Conservation (phyloP, 768 basidiomycete species). For the Mycena leptocephala region DNA sequence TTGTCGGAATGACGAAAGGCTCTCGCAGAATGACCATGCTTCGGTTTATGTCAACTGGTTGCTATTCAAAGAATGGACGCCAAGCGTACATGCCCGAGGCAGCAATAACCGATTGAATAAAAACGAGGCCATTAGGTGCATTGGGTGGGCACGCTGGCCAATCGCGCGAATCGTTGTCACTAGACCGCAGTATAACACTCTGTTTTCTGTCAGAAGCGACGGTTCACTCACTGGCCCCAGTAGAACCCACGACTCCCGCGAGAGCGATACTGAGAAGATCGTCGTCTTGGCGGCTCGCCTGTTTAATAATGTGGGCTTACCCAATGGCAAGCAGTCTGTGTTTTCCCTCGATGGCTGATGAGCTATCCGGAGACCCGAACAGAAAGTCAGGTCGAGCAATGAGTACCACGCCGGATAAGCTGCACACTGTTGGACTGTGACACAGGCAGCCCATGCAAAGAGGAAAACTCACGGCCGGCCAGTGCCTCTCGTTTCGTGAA, state of each 20-base stretch:
- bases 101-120: constrained; percentile 66
- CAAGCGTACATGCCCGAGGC: constrained; percentile 53
- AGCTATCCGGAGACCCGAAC: constrained; percentile 64
- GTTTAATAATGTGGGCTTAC: constrained; percentile 47
- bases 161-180: constrained; percentile 72
- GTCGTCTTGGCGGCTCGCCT: constrained; percentile 10
- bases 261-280: constrained; percentile 69
- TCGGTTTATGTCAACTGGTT: not conserved
- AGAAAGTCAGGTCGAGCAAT: constrained; percentile 86
- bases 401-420: constrained; percentile 83
- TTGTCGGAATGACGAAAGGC: constrained; percentile 62
- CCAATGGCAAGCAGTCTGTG: constrained; percentile 74
- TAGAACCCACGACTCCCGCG: constrained; percentile 75
- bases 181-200: constrained; percentile 21
- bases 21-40: constrained; percentile 63
- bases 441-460: not conserved
- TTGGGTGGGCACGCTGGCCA: constrained; percentile 81
- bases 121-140: constrained; percentile 84
- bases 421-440: constrained; percentile 65
- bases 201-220: not conserved
- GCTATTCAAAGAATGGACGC: no score
- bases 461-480: constrained; percentile 61
- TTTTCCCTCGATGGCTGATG: constrained; percentile 49
- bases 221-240: constrained; percentile 76
- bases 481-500: constrained; percentile 70